Evolutionary conservation across 495 filamentous ascomycete species (phyloP).

Genomic region (Patellaria atrata): DNA sequence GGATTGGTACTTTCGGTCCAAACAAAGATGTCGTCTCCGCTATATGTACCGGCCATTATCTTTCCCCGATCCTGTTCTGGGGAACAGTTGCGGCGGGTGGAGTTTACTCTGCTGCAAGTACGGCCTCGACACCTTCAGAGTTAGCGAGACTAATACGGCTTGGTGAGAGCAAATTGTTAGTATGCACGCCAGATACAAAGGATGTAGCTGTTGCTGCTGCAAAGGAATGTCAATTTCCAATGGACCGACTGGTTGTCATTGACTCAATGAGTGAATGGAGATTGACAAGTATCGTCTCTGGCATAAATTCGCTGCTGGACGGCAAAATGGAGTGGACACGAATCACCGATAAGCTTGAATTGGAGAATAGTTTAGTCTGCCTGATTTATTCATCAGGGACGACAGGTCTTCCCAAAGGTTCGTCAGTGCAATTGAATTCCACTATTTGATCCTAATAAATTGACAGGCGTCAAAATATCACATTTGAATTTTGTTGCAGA

Average conservation of each 20-base stretch:
- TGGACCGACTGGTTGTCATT: constrained; percentile 13
- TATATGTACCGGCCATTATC: constrained; percentile 34
- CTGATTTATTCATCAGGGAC: constrained; percentile 24
- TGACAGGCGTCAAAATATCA: constrained; percentile 20
- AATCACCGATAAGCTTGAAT: constrained; percentile 28
- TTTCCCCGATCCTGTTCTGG: constrained; percentile 34
- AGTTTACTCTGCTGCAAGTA: constrained; percentile 33
- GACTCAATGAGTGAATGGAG: constrained; percentile 12
- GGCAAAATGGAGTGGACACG: constrained; percentile 31
- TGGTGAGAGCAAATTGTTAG: constrained; percentile 13
- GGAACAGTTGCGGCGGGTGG: constrained; percentile 34
- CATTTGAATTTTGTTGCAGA: constrained; percentile 24
- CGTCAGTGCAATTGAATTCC: neutral
- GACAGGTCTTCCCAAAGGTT: constrained; percentile 25
- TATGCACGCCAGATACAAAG: constrained; percentile 10
- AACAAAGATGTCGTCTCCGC: constrained; percentile 34
- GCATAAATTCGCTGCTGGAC: no score
- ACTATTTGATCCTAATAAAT: constrained; percentile 1
- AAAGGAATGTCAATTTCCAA: constrained; percentile 1
- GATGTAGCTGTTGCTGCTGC: constrained; percentile 17
- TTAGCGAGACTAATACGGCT: constrained; percentile 29
- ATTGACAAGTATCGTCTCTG: no score
- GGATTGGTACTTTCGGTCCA: constrained; percentile 31
- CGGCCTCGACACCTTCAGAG: constrained; percentile 29
- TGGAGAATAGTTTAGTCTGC: constrained; percentile 17